Evolutionary conservation across 352 stramenopile species (phyloP).

Genomic region (Aphanomyces cochlioides): DNA sequence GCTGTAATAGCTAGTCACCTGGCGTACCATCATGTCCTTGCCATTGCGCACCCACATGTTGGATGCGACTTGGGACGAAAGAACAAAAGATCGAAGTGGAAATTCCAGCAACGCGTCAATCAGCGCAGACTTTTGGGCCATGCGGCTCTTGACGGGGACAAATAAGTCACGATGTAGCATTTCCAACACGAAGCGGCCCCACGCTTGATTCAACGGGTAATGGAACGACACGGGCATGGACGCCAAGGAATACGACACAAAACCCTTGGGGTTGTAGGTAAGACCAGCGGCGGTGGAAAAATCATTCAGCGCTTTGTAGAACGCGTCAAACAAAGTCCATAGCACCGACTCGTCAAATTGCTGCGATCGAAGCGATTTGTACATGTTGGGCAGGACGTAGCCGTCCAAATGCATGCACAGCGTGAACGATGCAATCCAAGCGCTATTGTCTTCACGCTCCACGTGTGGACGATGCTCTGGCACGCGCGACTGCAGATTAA

Average conservation of each 20-base stretch:
- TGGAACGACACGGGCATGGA: slow-evolving; percentile 85
- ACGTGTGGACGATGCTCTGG: slow-evolving; percentile 7
- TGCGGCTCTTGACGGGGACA: neutral
- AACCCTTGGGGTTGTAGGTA: slow-evolving; percentile 24
- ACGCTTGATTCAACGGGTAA: slow-evolving; percentile 81
- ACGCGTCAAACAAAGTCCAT: neutral
- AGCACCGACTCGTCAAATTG: neutral
- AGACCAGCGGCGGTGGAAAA: neutral
- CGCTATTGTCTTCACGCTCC: slow-evolving; percentile 24
- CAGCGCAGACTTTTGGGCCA: neutral
- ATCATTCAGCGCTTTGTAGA: neutral
- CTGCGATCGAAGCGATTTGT: slow-evolving; percentile 5
- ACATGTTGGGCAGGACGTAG: slow-evolving; percentile 3
- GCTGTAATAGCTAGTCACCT: slow-evolving; percentile 71
- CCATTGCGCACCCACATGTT: slow-evolving; percentile 83
- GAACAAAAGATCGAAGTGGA: slow-evolving; percentile 65
- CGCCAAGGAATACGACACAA: slow-evolving; percentile 74
- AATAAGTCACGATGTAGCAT: slow-evolving; percentile 41
- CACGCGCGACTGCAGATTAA: slow-evolving; percentile 19
- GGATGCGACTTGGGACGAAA: slow-evolving; percentile 72
- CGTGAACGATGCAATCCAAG: slow-evolving; percentile 22
- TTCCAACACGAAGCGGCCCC: slow-evolving; percentile 79
- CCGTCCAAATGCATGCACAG: slow-evolving; percentile 15
- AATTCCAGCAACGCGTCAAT: slow-evolving; percentile 61
- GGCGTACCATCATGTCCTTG: slow-evolving; percentile 68